Conservation (phyloP, 2,329 filamentous ascomycete species). For the Apiospora rasikravindrae region DNA sequence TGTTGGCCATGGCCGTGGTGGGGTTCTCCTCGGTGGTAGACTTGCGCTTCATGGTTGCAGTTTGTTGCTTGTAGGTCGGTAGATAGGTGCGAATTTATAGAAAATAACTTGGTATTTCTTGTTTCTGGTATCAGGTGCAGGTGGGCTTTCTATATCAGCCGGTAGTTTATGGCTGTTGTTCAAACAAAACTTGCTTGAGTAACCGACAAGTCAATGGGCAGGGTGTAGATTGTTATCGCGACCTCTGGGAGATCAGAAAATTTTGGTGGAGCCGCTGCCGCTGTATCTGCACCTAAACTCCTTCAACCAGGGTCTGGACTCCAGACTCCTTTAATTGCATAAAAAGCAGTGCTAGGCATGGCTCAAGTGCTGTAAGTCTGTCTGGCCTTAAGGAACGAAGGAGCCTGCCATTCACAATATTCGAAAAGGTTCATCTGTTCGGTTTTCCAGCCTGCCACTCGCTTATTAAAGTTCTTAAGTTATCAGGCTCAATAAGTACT, state of each 20-base stretch:
- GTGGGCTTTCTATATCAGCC: not conserved
- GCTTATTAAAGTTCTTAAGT: not conserved
- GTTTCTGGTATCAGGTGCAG: not conserved
- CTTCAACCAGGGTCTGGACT: not conserved
- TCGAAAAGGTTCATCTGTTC: not conserved
- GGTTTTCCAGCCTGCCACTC: not conserved
- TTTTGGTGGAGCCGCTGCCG: constrained; percentile 1
- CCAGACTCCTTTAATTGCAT: not conserved
- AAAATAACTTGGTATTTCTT: not conserved
- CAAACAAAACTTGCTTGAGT: not conserved
- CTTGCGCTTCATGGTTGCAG: constrained; percentile 34
- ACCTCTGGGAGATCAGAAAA: constrained; percentile 19
- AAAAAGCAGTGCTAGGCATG: not conserved
- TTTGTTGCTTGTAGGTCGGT: constrained; percentile 6
- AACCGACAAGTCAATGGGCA: not conserved
- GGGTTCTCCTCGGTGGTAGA: constrained; percentile 32
- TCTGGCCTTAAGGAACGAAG: not conserved
- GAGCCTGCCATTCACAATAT: not conserved
- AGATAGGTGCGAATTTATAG: not conserved
- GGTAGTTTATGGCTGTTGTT: not conserved
- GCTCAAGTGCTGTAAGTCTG: not conserved
- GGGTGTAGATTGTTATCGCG: constrained; percentile 1
- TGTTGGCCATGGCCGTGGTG: constrained; percentile 20
- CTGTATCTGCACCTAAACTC: not conserved
- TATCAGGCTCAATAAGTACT: not conserved